A percentile compares a stretch with the other conserved stretches of the same genome.
phyloP scores from a whole-genome alignment of 768 basidiomycete species.

The Pleurotus tuber-regium region DNA sequence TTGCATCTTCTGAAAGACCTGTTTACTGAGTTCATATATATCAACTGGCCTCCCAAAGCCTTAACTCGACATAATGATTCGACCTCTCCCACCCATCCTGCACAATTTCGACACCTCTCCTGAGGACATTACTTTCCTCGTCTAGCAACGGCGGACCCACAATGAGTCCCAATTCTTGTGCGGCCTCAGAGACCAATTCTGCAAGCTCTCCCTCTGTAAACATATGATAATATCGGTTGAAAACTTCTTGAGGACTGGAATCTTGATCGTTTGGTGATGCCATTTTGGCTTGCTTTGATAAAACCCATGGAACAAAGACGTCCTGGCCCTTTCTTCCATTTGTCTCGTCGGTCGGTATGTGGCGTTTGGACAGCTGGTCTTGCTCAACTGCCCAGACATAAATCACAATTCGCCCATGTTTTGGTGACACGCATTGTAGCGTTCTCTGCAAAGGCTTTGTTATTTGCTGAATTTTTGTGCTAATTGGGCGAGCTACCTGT shows the following conservation, averaged over 20 bases:
- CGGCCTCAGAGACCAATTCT: conserved; percentile 61
- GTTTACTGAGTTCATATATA: too few species aligned
- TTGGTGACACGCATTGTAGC: conserved; percentile 59
- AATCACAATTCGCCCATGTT: conserved; percentile 78
- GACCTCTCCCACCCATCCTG: conserved; percentile 86
- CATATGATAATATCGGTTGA: conserved; percentile 95
- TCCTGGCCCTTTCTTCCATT: conserved; percentile 54
- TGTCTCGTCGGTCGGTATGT: conserved; percentile 39
- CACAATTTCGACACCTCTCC: conserved; percentile 60
- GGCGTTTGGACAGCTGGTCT: conserved; percentile 77
- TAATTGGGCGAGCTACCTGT: conserved; percentile 46
- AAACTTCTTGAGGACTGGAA: conserved; percentile 41
- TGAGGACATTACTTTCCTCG: conserved; percentile 11
- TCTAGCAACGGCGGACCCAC: conserved; percentile 37
- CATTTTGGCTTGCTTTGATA: conserved; percentile 34
- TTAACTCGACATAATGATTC: conserved; percentile 81
- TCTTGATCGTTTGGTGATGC: conserved; percentile 15
- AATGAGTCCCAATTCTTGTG: conserved; percentile 48
- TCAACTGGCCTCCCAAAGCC: conserved; percentile 45
- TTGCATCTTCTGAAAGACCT: too few species aligned
- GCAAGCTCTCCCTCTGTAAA: conserved; percentile 80
- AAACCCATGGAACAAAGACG: conserved; percentile 89
- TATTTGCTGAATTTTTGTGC: background rate
- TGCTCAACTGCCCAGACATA: conserved; percentile 99
- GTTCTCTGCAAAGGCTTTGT: conserved; percentile 50